Conservation (phyloP, 768 basidiomycete genomes). For the Hydnomerulius pinastri region DNA sequence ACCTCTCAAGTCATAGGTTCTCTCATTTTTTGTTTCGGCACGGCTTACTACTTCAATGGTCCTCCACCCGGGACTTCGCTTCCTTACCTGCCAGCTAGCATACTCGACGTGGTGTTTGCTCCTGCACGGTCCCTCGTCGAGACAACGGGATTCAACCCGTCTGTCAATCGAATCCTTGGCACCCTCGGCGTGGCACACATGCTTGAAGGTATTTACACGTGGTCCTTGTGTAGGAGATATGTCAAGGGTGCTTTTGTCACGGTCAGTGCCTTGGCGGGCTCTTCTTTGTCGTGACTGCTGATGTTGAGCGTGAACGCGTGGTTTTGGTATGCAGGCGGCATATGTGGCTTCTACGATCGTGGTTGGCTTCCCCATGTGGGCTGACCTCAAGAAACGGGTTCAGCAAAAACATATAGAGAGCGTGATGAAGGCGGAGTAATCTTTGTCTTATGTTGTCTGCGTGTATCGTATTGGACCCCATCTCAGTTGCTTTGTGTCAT, state of each 20-base stretch:
- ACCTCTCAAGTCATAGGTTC: slow-evolving; percentile 30
- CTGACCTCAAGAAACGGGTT: slow-evolving; percentile 55
- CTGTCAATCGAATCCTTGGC: slow-evolving; percentile 10
- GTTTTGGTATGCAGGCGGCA: slow-evolving; percentile 39
- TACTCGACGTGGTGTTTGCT: slow-evolving; percentile 15
- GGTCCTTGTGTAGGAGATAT: slow-evolving; percentile 32
- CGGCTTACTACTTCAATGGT: slow-evolving; percentile 18
- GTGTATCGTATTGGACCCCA: too few species aligned
- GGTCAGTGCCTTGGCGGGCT: slow-evolving; percentile 9
- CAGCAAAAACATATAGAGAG: slow-evolving; percentile 74
- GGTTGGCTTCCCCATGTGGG: slow-evolving; percentile 57
- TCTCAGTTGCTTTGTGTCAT: too few species aligned
- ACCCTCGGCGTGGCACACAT: slow-evolving; percentile 12
- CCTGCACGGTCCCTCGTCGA: slow-evolving; percentile 19
- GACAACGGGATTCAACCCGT: slow-evolving; percentile 19
- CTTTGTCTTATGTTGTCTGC: too few species aligned
- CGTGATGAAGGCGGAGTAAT: slow-evolving; percentile 71
- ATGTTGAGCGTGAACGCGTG: too few species aligned
- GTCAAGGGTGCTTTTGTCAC: slow-evolving; percentile 18
- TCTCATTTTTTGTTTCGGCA: slow-evolving; percentile 15
- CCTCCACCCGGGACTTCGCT: slow-evolving; percentile 22
- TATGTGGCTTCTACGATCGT: slow-evolving; percentile 56
- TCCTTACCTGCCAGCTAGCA: slow-evolving; percentile 13
- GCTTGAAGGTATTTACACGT: slow-evolving; percentile 31
- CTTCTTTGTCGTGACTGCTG: not conserved